Conservation (phyloP, 345 rosid species). For the Sisymbrium irio region DNA sequence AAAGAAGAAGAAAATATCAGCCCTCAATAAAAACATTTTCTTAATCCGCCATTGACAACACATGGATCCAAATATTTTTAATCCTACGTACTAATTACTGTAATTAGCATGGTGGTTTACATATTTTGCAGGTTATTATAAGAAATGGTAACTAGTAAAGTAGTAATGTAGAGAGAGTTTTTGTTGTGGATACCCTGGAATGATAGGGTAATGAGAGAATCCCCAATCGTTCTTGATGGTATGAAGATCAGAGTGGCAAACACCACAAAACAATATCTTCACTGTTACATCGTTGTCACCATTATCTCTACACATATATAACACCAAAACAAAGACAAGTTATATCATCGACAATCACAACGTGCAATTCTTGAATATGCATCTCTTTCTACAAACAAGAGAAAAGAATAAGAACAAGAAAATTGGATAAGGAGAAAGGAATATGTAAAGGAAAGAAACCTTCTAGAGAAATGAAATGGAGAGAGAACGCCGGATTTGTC, state of each 20-base stretch:
- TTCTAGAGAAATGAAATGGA: constrained; percentile 42
- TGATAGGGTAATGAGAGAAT: constrained; percentile 68
- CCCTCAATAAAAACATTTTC: background rate
- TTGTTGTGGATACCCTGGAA: constrained; percentile 57
- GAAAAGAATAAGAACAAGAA: background rate
- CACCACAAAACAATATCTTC: constrained; percentile 68
- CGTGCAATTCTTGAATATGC: background rate
- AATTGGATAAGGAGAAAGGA: background rate
- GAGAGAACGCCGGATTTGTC: constrained; percentile 37
- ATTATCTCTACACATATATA: constrained; percentile 47
- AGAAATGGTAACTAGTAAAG: background rate
- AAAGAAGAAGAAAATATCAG: background rate
- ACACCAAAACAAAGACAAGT: constrained; percentile 4
- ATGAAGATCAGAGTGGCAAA: constrained; percentile 84
- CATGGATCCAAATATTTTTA: background rate
- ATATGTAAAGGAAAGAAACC: constrained; percentile 19
- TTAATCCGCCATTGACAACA: background rate
- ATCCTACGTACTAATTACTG: background rate
- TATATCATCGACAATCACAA: background rate
- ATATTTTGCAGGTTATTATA: background rate
- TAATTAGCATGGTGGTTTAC: background rate
- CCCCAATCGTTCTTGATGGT: constrained; percentile 72
- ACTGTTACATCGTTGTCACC: constrained; percentile 72
- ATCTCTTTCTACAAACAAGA: background rate
- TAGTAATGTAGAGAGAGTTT: background rate